Percentiles rank a stretch among this genome's conserved stretches.
These are phyloP conservation scores for Botrytis medusae DNA, from an alignment of 2,329 filamentous ascomycete genomes.

Conservation along the genomic window DNA sequence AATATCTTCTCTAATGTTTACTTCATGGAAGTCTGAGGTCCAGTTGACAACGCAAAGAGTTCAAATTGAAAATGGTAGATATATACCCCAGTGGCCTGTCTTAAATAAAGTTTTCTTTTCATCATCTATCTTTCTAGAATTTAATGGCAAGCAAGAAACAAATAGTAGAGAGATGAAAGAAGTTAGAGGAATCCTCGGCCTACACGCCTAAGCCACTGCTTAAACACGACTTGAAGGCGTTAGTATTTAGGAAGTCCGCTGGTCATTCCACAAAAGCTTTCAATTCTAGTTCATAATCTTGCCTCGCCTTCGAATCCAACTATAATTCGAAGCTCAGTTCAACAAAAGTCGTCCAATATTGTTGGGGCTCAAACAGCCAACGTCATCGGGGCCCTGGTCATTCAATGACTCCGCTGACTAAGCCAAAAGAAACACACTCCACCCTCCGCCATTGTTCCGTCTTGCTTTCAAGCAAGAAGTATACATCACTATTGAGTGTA, in stretches of 20 bases:
- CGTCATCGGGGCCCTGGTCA: neutral
- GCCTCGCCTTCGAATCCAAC: too few relatives aligned
- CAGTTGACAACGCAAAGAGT: neutral
- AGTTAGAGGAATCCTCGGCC: neutral
- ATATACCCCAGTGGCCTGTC: neutral
- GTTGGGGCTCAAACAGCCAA: too few relatives aligned
- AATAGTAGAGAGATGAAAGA: neutral
- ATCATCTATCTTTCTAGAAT: too few relatives aligned
- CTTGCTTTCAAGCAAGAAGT: neutral
- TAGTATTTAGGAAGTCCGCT: too few relatives aligned
- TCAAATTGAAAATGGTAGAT: neutral
- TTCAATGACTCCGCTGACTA: neutral
- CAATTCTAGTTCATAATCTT: too few relatives aligned
- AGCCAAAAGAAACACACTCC: neutral
- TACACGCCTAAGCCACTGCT: too few relatives aligned
- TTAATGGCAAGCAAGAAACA: neutral
- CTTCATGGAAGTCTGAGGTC: neutral
- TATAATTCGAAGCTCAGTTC: too few relatives aligned
- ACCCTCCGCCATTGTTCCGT: neutral
- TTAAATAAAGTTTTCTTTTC: neutral
- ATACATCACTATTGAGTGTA: neutral
- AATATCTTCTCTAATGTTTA: neutral
- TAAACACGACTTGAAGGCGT: too few relatives aligned
- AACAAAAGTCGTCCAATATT: too few relatives aligned
- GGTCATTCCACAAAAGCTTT: too few relatives aligned